Evolutionary conservation across 2,329 filamentous ascomycete species (phyloP), one percentile per base, ranked within the genome.

Genomic region (Curvularia eragrostidis): DNA sequence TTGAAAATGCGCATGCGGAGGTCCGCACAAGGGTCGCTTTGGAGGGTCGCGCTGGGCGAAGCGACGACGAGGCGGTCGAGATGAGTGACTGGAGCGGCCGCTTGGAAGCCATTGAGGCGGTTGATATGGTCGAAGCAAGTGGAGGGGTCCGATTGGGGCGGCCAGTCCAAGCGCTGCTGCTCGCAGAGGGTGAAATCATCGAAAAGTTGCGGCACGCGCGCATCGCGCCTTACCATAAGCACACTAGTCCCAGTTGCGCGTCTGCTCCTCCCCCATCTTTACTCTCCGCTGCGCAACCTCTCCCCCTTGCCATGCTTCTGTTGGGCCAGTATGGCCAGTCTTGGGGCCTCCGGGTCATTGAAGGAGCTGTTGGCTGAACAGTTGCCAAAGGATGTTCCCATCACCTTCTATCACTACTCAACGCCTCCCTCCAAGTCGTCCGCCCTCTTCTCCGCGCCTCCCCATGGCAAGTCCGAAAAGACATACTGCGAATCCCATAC

Each of bases 401-500:
- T 96, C 74, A 88, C 84, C 63, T 83, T 94, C 69, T 89, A 96
- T 76, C 94, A 99, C 80, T 81, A 97, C 66, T 96, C 92, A 23
- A 96, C 93, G 5, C 90, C 91, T 13, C 91, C 94, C 5, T 89
- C 87, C 32, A 84, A 84, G 72, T 89, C 88, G 61, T 84, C 88
- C 8, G 85, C 94, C 15, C 85, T 99, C 42, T 97, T 90, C 79
- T 89, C 91, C 34, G 85, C 93, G 32, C 88, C 91, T 3, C 91
- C 91, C 4, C 87, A 88, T 56, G 81, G 86, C 63, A 84, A 85
- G 42, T 85, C 89, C 8, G 90, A 96, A 71, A 84, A 86, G 58
- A 99, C 95, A 0, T 94, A 89, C 68, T 89, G 91, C 79, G 92
- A 97, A 75, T 93, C 86, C 46, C 95, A 99, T 74, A 96, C 90